Evolutionary conservation across 768 basidiomycete genomes (phyloP), one percentile per base, ranked within the genome.

Genomic region (Lactifluus subvellereus): DNA sequence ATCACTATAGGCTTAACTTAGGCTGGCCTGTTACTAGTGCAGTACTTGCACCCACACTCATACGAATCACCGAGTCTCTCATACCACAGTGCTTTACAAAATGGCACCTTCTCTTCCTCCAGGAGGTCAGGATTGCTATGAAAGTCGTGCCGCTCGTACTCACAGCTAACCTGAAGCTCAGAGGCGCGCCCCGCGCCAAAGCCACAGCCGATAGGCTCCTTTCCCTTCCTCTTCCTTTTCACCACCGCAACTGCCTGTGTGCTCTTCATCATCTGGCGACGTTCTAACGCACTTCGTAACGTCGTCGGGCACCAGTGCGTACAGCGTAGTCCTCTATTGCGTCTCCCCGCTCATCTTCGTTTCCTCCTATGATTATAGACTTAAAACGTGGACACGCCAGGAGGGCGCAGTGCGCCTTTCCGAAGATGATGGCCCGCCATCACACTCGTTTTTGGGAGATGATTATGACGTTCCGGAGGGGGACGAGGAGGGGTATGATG

Each of bases 351-450:
- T 45, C 45, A 45, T n/a, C 3, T n/a, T 6, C 8, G 4, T 16
- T 32, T 22, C 11, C 3, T 14, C 14, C 9, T 18, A 22, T 37
- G 42, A 22, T n/a, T n/a, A n/a, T 67, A 88, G 86, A 67, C 72
- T 88, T 54, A 85, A 84, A 67, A 80, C 81, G 13, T 79, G 84
- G 70, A 77, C 77, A 6, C 72, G 75, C 16, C 69, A 73, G 16
- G 82, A 84, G 63, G 86, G 86, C 8, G 77, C 71, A 6, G 85
- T 88, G 59, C 79, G 86, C 10, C 77, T 88, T 37, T 86, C 85
- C 56, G 80, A 82, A 69, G 86, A 88, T 65, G 85, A 87, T 56
- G 84, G 85, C 0, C 86, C 86, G 10, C 78, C 85, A 30, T 80
- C 84, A n/a, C 75, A 76, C 33, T 81, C 82, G 56, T 87, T 87